phyloP scores from a whole-genome alignment of 2,329 filamentous ascomycete genomes.

The Aspergillus costaricaensis region DNA sequence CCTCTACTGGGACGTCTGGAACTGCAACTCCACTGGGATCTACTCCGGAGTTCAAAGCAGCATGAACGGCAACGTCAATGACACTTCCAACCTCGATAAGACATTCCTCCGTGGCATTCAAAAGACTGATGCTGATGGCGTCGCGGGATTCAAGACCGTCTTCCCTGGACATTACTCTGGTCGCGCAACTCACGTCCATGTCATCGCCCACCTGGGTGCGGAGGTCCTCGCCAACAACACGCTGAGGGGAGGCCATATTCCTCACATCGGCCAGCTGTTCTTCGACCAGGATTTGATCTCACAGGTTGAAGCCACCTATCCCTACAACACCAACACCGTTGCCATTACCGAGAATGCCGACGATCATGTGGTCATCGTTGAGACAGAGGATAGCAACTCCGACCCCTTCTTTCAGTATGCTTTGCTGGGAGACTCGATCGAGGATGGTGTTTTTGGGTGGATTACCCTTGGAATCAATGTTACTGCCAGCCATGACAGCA shows the following conservation, averaged over 20 bases:
- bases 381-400: conserved; percentile 17
- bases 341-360: conserved; percentile 16
- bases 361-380: conserved; percentile 14
- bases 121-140: conserved; percentile 44
- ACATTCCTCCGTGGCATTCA: conserved; percentile 50
- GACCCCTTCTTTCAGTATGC: conserved; percentile 21
- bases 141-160: conserved; percentile 43
- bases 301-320: conserved; percentile 49
- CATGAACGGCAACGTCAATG: conserved; percentile 29
- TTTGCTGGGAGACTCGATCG: conserved; percentile 14
- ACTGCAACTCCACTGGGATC: conserved; percentile 34
- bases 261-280: conserved; percentile 65
- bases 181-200: conserved; percentile 32
- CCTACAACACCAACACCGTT: conserved; percentile 30
- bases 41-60: conserved; percentile 29
- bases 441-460: conserved; percentile 20
- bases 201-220: conserved; percentile 33
- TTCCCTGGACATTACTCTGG: conserved; percentile 50
- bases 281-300: conserved; percentile 59
- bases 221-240: conserved; percentile 31
- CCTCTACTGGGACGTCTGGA: conserved; percentile 39
- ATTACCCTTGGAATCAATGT: conserved; percentile 18
- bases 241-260: conserved; percentile 51
- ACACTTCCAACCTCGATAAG: conserved; percentile 37
- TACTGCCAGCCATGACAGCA: conserved; percentile 12